Base-by-base conservation (phyloP, 768 basidiomycete species). In the Podaxis rugospora region DNA sequence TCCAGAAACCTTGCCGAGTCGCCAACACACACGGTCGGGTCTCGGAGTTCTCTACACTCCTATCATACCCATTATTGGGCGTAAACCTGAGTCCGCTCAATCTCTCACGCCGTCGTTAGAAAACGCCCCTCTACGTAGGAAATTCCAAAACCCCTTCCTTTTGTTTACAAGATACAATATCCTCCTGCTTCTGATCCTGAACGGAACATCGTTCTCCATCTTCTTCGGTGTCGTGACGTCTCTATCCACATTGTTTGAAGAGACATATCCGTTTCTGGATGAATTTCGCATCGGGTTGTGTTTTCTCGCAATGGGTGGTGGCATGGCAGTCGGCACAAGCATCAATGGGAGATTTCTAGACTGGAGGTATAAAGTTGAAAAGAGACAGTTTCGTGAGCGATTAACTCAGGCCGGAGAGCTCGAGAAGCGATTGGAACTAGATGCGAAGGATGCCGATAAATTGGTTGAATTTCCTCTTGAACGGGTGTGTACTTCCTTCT, bases 291-390 rank as follows among this genome's bases (percentile, higher is more conserved):
- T 90, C 36, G 93, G 93, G 2, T 72, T 95, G 2, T 93, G 89
- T 69, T 95, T 87, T 74, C 74, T 94, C 57, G 83, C 85, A 0
- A 81, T 88, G 55, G 93, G 92, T 1, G 81, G 83, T n/a, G 93
- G 92, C 0, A 86, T 86, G 73, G 71, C 84, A 6, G 50, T 87
- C 10, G 87, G 91, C 5, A 80, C 84, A n/a, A 67, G 77, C 18
- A 27, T 78, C 1, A 83, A 77, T 21, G 92, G 93, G 2, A 81
- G 75, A 57, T 66, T 89, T 13, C 70, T 93, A 4, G 89, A 95
- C 64, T 73, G 75, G 64, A 85, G 92, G 62, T 95, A 87, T 69
- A 68, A 68, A 55, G 66, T 61, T 1, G 68, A 78, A 47, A 74
- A 80, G 66, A 64, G 71, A 67, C 64, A 73, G 75, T 28, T 62